Base-by-base conservation (phyloP, 75 land plant species). In the Pinus albicaulis region DNA sequence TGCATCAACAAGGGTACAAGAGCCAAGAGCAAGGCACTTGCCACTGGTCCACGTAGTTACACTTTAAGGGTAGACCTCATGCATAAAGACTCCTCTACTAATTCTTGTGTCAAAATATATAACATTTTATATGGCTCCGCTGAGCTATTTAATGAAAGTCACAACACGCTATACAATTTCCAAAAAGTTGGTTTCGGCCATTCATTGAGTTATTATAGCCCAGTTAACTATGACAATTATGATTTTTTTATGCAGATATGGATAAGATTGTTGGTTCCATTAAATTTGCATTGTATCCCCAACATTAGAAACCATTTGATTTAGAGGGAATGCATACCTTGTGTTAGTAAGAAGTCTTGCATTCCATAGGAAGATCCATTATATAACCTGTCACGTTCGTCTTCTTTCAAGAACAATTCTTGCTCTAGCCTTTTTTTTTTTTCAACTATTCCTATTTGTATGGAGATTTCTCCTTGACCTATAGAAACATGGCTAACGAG, bases 271-370 rank as follows among this genome's bases (percentile, higher is more conserved):
- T 77, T 77, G 10, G 57, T 22, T 17, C 82, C 75, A 25, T 26
- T 34, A 1, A 57, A 23, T 14, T 80, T 80, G 60, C 20, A 52
- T 17, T 74, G 63, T 2, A 80, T 74, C 7, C 69, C 62, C 17
- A 76, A 79, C 71, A 82, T 76, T 0, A 72, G 82, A 20, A 82
- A 76, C 19, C 77, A 80, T 56, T 77, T 82, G 24, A 65, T 75
- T 26, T 82, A 78, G 84, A 75, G 52, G 2, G 82, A 82, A 34
- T 80, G 82, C 65, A 0, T 2, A 10, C 82, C 84, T 15, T 82
- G 82, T 23, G 23, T 0, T 5, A 22, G 8, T 5, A 44, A 44
- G 7, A 0, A 44, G 0, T 44, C 48, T 0, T 59, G 26, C 24
- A 5, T 5, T 19, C 20, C 4, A 20, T 26, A 59, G 6, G 5